phyloP scores from a whole-genome alignment of 805 yeast genomes.

The Candida methanosorbosa region DNA sequence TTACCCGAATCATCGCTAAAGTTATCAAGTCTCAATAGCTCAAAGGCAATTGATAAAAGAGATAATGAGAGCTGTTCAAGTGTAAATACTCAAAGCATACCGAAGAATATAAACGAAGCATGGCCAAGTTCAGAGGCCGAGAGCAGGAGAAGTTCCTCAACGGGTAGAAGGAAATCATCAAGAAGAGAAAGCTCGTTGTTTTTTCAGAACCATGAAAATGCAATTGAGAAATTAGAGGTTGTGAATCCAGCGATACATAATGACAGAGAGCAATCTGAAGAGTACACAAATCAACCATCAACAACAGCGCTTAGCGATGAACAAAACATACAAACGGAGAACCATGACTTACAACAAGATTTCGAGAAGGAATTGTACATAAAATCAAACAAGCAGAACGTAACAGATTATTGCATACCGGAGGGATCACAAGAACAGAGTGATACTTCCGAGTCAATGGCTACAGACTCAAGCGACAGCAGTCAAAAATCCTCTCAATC shows the following conservation, averaged over 20 bases:
- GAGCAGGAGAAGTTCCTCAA: too few relatives aligned
- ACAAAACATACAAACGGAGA: background rate
- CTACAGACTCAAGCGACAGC: background rate
- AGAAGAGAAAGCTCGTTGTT: conserved; percentile 4
- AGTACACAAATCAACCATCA: background rate
- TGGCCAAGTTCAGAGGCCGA: too few relatives aligned
- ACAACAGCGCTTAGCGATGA: background rate
- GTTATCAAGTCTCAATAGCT: too few relatives aligned
- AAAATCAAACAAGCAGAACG: background rate
- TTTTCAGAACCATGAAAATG: conserved; percentile 3
- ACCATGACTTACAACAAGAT: background rate
- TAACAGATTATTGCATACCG: background rate
- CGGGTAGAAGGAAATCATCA: background rate
- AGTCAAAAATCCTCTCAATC: too few relatives aligned
- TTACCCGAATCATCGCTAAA: conserved; percentile 12
- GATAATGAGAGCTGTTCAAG: too few relatives aligned
- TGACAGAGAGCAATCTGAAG: background rate
- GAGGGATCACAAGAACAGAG: background rate
- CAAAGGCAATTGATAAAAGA: too few relatives aligned
- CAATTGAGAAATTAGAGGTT: background rate
- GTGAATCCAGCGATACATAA: too few relatives aligned
- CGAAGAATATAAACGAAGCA: too few relatives aligned
- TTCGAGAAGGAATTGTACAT: background rate
- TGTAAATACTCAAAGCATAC: too few relatives aligned
- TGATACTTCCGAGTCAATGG: background rate